Base-by-base conservation (phyloP, 768 basidiomycete genomes). In the Pleurotus cornucopiae region DNA sequence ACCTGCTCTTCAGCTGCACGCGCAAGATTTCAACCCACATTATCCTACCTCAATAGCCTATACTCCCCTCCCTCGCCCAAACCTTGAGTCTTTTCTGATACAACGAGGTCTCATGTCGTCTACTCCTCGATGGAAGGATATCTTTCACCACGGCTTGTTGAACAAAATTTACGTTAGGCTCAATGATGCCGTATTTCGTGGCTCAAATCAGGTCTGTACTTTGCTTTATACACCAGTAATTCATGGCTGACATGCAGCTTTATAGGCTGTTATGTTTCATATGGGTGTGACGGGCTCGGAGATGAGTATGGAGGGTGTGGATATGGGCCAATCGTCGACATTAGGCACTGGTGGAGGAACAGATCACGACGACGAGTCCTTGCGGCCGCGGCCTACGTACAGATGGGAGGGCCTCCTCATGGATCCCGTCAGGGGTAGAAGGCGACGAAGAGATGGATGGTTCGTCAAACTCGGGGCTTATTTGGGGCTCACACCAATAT, bases 1-100 rank as follows among this genome's bases (percentile, higher is more conserved):
- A 46, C 61, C 70, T 14, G 74, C 71, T 13, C 66, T 91, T 12
- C 55, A 66, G 46, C 73, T 69, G 5, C 73, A 85, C 61, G 78
- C 76, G 2, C 30, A 73, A 0, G 84, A 86, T 63, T 92, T 91
- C 64, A 81, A 86, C 64, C 89, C 90, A 0, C 78, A 85, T 58
- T 91, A 85, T 62, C 76, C 80, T 7, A 77, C 80, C 0, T 88
- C 86, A 3, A 85, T 92, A 59, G 89, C 89, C 3, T 89, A 88
- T 65, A 79, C 73, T 0, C 89, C 88, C 3, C 70, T 90, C 7
- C 78, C 87, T 13, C 77, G 90, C 2, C 66, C 84, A 0, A 80
- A 75, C 2, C 67, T 92, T 44, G 87, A 89, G 66, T 67, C 68
- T 2, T 91, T 89, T 63, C 76, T 91, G 11, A 67, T 66, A 1